These are phyloP conservation scores for Rubia yunnanensis DNA, from an alignment of 257 asterid species.

Conservation along the genomic window DNA sequence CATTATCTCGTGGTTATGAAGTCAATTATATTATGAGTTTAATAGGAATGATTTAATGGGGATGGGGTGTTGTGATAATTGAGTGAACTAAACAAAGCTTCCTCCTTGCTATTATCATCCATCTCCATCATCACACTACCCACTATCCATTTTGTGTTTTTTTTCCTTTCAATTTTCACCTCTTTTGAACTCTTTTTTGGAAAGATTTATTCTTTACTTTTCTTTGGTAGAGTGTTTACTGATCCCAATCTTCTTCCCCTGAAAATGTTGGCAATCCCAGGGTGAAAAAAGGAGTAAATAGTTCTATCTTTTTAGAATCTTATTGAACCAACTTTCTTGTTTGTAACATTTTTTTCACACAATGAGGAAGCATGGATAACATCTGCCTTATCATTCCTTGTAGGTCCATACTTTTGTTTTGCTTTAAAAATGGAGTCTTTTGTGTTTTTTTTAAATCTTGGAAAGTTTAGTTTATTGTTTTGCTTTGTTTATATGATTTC, in stretches of 20 bases:
- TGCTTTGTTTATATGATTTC: conserved; percentile 26
- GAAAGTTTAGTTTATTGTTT: neutral
- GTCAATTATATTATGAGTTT: no score
- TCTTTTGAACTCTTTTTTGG: conserved; percentile 18
- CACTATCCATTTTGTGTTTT: conserved; percentile 37
- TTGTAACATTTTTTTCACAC: conserved; percentile 24
- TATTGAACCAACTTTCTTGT: conserved; percentile 24
- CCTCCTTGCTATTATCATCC: conserved; percentile 17
- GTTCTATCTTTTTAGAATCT: conserved; percentile 14
- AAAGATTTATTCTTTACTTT: conserved; percentile 39
- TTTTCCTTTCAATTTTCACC: no score
- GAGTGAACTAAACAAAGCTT: conserved; percentile 54
- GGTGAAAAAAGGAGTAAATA: conserved; percentile 14
- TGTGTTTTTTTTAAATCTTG: neutral
- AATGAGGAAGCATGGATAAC: conserved; percentile 99
- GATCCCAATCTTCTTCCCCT: conserved; percentile 30
- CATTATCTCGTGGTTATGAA: no score
- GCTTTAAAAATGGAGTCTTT: neutral
- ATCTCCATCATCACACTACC: conserved; percentile 24
- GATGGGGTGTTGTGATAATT: conserved; percentile 46
- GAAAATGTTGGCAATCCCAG: conserved; percentile 31
- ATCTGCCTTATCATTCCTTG: conserved; percentile 98
- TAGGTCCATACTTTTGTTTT: conserved; percentile 37
- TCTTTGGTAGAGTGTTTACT: conserved; percentile 6
- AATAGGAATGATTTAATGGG: no score